A percentile compares a stretch with the other conserved stretches of the same genome.
These are phyloP conservation scores for Tricholoma sp. DNA, from an alignment of 768 basidiomycete genomes.

Conservation along the genomic window DNA sequence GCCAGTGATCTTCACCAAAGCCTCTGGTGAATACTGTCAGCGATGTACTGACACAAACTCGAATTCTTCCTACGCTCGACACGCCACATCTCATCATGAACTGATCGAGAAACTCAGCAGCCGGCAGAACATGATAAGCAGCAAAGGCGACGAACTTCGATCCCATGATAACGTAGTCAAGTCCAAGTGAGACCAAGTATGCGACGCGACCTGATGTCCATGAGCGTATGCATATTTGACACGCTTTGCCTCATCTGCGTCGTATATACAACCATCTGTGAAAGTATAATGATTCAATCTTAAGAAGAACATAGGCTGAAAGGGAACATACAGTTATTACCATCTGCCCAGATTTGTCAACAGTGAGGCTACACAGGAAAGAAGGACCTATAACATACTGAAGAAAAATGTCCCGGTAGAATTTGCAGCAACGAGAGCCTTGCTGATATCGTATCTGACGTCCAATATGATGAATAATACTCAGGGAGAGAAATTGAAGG, in stretches of 20 bases:
- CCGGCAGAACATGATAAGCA: background rate
- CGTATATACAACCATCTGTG: conserved; percentile 36
- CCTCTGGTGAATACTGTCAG: conserved; percentile 24
- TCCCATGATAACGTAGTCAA: conserved; percentile 34
- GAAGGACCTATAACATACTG: conserved; percentile 23
- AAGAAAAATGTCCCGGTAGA: conserved; percentile 42
- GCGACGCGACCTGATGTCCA: conserved; percentile 41
- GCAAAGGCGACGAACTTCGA: conserved; percentile 26
- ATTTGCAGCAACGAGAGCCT: conserved; percentile 28
- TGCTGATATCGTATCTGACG: conserved; percentile 30
- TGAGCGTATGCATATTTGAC: conserved; percentile 33
- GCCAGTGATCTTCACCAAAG: conserved; percentile 36
- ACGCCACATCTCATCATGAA: conserved; percentile 41
- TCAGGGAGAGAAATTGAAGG: background rate
- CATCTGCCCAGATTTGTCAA: conserved; percentile 21
- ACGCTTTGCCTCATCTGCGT: conserved; percentile 24
- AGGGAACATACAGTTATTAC: conserved; percentile 33
- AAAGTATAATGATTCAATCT: background rate
- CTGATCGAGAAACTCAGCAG: conserved; percentile 14
- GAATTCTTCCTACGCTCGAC: conserved; percentile 32
- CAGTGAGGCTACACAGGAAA: background rate
- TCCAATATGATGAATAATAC: background rate
- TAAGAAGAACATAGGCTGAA: background rate
- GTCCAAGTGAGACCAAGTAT: conserved; percentile 41
- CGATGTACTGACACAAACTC: background rate